These are phyloP conservation scores for Leccinum disarticulatum DNA, from an alignment of 768 basidiomycete genomes.

Conservation along the genomic window DNA sequence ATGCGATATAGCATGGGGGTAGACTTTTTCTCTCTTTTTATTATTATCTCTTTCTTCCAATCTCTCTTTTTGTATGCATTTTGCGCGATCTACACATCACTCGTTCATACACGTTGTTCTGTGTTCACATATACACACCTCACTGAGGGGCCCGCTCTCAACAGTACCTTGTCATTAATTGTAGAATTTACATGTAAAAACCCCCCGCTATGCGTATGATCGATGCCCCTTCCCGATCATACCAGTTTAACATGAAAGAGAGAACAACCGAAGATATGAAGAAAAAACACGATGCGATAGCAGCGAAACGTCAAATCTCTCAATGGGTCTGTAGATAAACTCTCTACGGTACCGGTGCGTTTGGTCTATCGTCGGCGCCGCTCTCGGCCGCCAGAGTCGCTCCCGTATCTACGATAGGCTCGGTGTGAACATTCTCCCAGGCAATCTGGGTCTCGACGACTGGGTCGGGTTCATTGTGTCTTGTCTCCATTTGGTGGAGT, in stretches of 20 bases:
- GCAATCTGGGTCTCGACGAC: not conserved
- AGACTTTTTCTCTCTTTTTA: not conserved
- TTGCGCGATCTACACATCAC: slow-evolving; percentile 13
- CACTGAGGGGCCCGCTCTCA: not conserved
- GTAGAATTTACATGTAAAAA: slow-evolving; percentile 30
- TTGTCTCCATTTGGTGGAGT: slow-evolving; percentile 4
- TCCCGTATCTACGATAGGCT: not conserved
- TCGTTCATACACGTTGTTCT: slow-evolving; percentile 17
- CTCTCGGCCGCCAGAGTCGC: not conserved
- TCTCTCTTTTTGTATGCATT: slow-evolving; percentile 9
- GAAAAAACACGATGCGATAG: not conserved
- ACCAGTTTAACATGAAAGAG: not conserved
- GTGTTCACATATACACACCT: not conserved
- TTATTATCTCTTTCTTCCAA: not conserved
- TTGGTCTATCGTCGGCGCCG: slow-evolving; percentile 3
- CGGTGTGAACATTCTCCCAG: slow-evolving; percentile 5
- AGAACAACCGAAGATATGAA: slow-evolving; percentile 2
- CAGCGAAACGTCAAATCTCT: not conserved
- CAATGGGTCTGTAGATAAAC: not conserved
- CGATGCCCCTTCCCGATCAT: slow-evolving; percentile 5
- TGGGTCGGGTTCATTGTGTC: not conserved
- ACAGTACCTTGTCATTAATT: slow-evolving; percentile 25
- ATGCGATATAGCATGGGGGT: slow-evolving; percentile 18
- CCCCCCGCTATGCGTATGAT: slow-evolving; percentile 17
- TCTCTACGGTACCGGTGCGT: not conserved